Evolutionary conservation across 148 eudicot species (phyloP).

Genomic region (Amaranthus hypochondriacus): DNA sequence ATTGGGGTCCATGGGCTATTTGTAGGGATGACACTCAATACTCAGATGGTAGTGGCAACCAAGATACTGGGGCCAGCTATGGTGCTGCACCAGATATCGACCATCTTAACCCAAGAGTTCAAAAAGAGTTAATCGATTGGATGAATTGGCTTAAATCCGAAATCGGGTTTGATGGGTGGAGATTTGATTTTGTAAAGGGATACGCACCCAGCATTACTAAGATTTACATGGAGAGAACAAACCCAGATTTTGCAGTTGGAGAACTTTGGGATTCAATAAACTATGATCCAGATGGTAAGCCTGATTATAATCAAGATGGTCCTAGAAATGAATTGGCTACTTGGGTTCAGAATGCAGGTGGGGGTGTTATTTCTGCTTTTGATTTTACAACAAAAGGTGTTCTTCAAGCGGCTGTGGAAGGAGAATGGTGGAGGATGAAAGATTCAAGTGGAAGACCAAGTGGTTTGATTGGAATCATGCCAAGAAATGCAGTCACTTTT

Average conservation of each 20-base stretch:
- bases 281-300: conserved; percentile 6
- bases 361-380: conserved; percentile 38
- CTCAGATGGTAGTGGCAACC: conserved; percentile 55
- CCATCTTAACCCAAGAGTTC: conserved; percentile 56
- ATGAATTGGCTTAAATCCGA: conserved; percentile 52
- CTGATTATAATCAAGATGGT: conserved; percentile 12
- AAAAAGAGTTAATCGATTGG: conserved; percentile 17
- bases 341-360: conserved; percentile 34
- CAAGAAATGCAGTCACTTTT: conserved; percentile 21
- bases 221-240: conserved; percentile 23
- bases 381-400: conserved; percentile 61
- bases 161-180: conserved; percentile 36
- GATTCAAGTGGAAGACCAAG: conserved; percentile 35
- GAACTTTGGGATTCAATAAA: conserved; percentile 14
- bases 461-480: conserved; percentile 55
- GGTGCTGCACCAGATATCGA: conserved; percentile 58
- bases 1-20: conserved; percentile 60
- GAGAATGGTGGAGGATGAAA: conserved; percentile 54
- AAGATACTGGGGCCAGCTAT: conserved; percentile 40
- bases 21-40: conserved; percentile 49
- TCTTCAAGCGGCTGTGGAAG: conserved; percentile 51
- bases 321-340: conserved; percentile 14
- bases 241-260: conserved; percentile 14
- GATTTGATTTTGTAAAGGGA: conserved; percentile 66
- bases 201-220: conserved; percentile 48